A percentile compares a stretch with the other conserved stretches of the same genome.
Evolutionary conservation across 1,139 yeast species (phyloP).

Genomic region (Debaryomyces sp.): DNA sequence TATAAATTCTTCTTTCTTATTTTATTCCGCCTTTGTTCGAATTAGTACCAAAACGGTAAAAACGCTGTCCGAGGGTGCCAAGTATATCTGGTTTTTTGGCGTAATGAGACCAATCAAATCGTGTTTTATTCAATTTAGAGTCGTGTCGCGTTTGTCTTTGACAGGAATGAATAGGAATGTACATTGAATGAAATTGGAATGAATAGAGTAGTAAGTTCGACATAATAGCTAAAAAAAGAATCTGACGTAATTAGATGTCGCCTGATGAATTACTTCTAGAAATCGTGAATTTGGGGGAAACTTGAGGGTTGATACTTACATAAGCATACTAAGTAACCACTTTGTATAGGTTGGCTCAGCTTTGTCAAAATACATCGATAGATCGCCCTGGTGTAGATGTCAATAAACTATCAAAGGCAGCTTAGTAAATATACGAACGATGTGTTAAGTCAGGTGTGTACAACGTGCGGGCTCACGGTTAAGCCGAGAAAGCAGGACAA

Average conservation of each 20-base stretch:
- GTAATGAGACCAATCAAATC: not conserved
- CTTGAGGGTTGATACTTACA: not conserved
- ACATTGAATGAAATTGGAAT: not conserved
- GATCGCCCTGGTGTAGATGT: conserved; percentile 1
- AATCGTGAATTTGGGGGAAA: not conserved
- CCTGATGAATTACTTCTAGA: not conserved
- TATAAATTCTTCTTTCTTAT: not conserved
- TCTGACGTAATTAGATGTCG: not conserved
- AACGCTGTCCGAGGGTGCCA: not conserved
- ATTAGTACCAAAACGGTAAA: not conserved
- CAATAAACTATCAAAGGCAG: conserved; percentile 3
- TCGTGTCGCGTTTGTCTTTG: conserved; percentile 5
- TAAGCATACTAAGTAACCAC: not conserved
- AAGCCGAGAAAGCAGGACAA: conserved; percentile 29
- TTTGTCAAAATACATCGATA: not conserved
- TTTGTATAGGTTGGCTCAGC: not conserved
- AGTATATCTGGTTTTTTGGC: not conserved
- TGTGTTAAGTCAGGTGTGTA: conserved; percentile 33
- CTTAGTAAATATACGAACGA: conserved; percentile 5
- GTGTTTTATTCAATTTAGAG: not conserved
- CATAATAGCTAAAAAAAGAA: not conserved
- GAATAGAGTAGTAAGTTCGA: not conserved
- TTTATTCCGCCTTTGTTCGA: conserved; percentile 4
- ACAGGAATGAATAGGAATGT: not conserved
- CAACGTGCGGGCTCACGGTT: conserved; percentile 36